A percentile compares a stretch with the other conserved stretches of the same genome.
phyloP scores from a whole-genome alignment of 1,139 yeast species.

The Yamadazyma jaroonii region DNA sequence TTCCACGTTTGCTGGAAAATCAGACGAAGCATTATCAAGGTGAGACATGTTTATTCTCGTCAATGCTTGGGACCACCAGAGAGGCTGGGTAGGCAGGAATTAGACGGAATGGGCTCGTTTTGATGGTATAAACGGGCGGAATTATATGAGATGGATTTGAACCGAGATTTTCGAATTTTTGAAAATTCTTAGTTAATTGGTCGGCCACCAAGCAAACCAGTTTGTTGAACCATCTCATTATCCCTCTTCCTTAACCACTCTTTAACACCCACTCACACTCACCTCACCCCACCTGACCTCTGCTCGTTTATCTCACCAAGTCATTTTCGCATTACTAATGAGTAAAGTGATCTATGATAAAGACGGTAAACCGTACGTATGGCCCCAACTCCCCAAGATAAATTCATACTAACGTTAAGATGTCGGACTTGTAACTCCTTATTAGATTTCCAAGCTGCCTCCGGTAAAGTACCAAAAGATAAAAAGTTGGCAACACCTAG shows the following conservation, averaged over 20 bases:
- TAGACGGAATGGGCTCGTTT: too few species aligned
- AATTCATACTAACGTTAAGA: slow-evolving; percentile 29
- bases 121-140: too few species aligned
- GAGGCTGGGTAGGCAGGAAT: too few species aligned
- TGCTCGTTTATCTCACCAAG: background rate
- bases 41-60: too few species aligned
- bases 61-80: too few species aligned
- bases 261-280: background rate
- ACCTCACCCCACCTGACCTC: background rate
- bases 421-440: slow-evolving; percentile 85
- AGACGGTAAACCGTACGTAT: slow-evolving; percentile 83
- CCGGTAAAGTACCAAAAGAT: slow-evolving; percentile 20
- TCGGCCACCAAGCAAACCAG: too few species aligned
- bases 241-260: background rate
- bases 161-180: too few species aligned
- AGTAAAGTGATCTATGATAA: slow-evolving; percentile 73
- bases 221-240: too few species aligned
- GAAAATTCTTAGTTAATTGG: too few species aligned
- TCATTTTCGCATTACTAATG: slow-evolving; percentile 1
- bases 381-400: background rate
- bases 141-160: too few species aligned
- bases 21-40: too few species aligned
- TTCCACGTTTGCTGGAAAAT: too few species aligned
- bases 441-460: slow-evolving; percentile 70
- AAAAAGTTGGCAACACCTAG: slow-evolving; percentile 12